Evolutionary conservation across 108 stramenopile species (phyloP).

Genomic region (Schizochytrium sp.): DNA sequence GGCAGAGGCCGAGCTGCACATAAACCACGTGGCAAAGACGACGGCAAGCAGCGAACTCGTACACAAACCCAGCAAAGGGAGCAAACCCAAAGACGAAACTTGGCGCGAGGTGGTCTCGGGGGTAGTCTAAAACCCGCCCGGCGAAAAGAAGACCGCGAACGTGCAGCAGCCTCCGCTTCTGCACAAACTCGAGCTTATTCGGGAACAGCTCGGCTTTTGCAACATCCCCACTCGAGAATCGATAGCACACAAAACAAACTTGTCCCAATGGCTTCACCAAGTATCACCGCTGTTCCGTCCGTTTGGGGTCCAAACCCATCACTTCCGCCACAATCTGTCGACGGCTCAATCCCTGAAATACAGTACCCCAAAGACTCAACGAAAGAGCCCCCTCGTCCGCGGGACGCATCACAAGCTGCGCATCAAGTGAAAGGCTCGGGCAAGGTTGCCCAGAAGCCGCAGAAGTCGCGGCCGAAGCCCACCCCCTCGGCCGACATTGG

Average conservation of each 20-base stretch:
- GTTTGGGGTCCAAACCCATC: neutral
- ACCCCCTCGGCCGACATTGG: neutral
- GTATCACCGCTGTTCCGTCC: neutral
- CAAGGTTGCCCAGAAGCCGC: neutral
- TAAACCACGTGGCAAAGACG: no score
- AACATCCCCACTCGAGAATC: neutral
- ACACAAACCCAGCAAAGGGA: neutral
- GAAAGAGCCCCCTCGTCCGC: no score
- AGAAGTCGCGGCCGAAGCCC: neutral
- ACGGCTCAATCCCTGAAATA: no score
- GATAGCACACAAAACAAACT: neutral
- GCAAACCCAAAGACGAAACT: no score
- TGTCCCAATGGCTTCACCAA: neutral
- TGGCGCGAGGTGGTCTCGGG: no score
- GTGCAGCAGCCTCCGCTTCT: neutral
- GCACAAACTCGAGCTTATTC: neutral
- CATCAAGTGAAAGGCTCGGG: neutral
- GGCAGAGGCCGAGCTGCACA: no score
- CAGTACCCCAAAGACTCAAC: no score
- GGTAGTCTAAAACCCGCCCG: no score
- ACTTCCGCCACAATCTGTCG: neutral
- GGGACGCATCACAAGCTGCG: neutral
- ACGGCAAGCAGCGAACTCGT: neutral
- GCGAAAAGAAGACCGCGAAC: neutral
- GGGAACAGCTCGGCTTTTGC: neutral